Evolutionary conservation across 169 alveolate genomes (phyloP), one percentile per base, ranked within the genome.

Genomic region (Eimeria nieschulzi): DNA sequence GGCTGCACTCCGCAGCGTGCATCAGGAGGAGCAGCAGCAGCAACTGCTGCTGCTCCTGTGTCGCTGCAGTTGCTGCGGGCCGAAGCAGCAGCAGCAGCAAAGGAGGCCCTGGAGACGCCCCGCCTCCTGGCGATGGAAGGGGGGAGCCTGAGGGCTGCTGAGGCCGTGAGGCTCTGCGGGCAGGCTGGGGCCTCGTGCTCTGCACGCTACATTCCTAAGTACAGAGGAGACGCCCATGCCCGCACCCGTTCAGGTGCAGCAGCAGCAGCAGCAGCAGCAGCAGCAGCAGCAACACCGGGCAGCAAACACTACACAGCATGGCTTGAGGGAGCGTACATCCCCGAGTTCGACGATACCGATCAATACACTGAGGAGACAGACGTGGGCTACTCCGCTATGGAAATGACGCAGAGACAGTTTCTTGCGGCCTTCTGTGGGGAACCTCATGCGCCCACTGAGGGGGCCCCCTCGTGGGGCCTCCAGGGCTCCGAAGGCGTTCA

Each of bases 21-120:
- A 10, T 10, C 55, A 19, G 80, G 59, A 15, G 66, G 51, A 46
- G 68, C 63, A 75, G 70, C 84, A 75, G 68, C 84, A 46, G 76
- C 23, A 19, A 9, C 84, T 0, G 87, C 33, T 1, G 87, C 87
- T 7, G 75, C n/a, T n/a, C 55, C 71, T 2, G 75, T 73, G 25
- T 46, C 87, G 61, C 66, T 79, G 75, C 87, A 73, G 17, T 26
- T 79, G 75, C 59, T 79, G 56, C 87, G 87, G 56, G 75, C 55
- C 10, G 87, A 79, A 46, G 80, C 91, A 83, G 80, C 78, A 83
- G 82, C 91, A 83, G 91, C 91, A 63, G 91, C 80, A 66, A 33
- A 39, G 10, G 71, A 39, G n/a, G 82, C 91, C 23, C 61, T 83
- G 23, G 79, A 78, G 39, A 26, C 91, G 8, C 91, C 91, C 56